Evolutionary conservation across 2,329 filamentous ascomycete genomes (phyloP).

Genomic region (Stemphylium lycopersici): DNA sequence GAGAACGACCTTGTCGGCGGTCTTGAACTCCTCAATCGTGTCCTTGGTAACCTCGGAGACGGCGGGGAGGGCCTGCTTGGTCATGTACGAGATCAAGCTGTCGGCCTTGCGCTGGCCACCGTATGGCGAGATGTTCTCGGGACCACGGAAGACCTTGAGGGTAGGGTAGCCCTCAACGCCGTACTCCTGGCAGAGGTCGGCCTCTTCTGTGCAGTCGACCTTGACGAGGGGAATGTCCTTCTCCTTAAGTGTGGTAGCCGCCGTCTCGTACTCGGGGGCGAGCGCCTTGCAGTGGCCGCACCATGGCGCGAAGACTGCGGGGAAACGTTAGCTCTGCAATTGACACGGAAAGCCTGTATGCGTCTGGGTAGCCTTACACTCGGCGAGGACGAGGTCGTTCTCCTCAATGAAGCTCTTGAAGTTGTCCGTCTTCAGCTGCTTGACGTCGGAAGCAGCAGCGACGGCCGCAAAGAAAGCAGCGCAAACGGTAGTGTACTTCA

Average conservation of each 20-base stretch:
- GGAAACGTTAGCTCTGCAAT: constrained; percentile 47
- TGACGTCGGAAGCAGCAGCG: constrained; percentile 76
- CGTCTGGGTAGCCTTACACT: constrained; percentile 70
- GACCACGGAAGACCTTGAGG: constrained; percentile 96
- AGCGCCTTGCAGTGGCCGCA: constrained; percentile 99
- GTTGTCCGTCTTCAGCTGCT: constrained; percentile 81
- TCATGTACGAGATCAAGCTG: constrained; percentile 85
- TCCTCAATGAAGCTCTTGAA: constrained; percentile 86
- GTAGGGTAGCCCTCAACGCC: constrained; percentile 98
- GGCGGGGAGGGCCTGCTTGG: constrained; percentile 93
- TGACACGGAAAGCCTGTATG: not conserved
- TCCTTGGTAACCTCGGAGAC: constrained; percentile 84
- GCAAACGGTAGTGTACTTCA: constrained; percentile 47
- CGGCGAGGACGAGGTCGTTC: constrained; percentile 88
- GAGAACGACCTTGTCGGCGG: constrained; percentile 92
- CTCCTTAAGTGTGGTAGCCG: constrained; percentile 82
- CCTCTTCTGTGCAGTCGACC: constrained; percentile 94
- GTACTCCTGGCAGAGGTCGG: constrained; percentile 85
- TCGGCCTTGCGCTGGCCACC: constrained; percentile 86
- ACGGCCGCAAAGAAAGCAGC: constrained; percentile 61
- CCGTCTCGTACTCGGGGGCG: constrained; percentile 88
- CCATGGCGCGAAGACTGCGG: constrained; percentile 88
- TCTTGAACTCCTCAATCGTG: constrained; percentile 94
- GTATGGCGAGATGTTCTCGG: constrained; percentile 82
- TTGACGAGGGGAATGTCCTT: constrained; percentile 86